Evolutionary conservation across 2,329 filamentous ascomycete species (phyloP).

Genomic region (Periconia sp.): DNA sequence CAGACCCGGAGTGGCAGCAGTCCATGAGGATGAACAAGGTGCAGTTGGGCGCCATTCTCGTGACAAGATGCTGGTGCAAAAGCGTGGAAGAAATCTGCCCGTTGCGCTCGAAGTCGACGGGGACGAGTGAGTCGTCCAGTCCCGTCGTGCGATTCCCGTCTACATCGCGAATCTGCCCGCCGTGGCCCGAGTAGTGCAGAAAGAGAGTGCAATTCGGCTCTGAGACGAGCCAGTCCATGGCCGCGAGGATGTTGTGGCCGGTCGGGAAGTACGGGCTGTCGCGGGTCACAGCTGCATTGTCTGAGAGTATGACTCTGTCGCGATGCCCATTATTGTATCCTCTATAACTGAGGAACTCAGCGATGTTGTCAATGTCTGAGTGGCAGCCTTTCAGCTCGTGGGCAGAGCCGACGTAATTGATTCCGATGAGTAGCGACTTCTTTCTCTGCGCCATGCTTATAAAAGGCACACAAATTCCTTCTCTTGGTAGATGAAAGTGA

Average conservation of each 20-base stretch:
- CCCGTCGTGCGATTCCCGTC: slow-evolving; percentile 46
- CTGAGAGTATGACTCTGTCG: slow-evolving; percentile 54
- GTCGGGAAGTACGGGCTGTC: slow-evolving; percentile 46
- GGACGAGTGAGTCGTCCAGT: slow-evolving; percentile 60
- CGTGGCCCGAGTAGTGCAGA: slow-evolving; percentile 66
- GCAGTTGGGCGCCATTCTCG: slow-evolving; percentile 56
- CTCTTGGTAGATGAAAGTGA: no score
- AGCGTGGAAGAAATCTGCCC: slow-evolving; percentile 62
- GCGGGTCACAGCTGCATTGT: slow-evolving; percentile 39
- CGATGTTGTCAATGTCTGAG: slow-evolving; percentile 57
- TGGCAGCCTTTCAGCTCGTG: slow-evolving; percentile 57
- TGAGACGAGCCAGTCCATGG: slow-evolving; percentile 64
- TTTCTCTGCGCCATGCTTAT: slow-evolving; percentile 32
- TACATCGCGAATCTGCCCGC: slow-evolving; percentile 58
- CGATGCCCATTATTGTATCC: slow-evolving; percentile 51
- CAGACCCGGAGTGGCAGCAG: slow-evolving; percentile 67
- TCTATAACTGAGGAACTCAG: slow-evolving; percentile 52
- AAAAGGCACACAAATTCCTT: no score
- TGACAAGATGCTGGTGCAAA: slow-evolving; percentile 60
- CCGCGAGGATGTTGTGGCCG: slow-evolving; percentile 56
- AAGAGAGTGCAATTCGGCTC: slow-evolving; percentile 60
- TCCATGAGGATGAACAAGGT: slow-evolving; percentile 65
- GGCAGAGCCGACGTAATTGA: slow-evolving; percentile 56
- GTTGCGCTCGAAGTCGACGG: slow-evolving; percentile 58
- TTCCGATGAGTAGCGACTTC: slow-evolving; percentile 61